Evolutionary conservation across 2,329 filamentous ascomycete species (phyloP).

Genomic region (Aspergillus sp.): DNA sequence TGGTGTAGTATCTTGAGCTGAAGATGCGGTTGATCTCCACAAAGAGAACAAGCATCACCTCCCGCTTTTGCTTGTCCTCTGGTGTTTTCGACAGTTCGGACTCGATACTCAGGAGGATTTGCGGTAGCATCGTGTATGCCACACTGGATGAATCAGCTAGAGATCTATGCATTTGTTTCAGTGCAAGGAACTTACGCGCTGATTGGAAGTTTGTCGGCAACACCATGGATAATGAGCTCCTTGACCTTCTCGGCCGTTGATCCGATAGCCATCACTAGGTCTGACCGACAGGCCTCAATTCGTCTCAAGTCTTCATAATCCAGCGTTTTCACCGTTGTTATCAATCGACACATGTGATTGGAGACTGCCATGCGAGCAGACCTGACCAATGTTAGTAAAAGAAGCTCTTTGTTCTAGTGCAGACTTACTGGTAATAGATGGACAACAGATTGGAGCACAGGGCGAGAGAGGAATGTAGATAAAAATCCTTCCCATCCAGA

Average conservation of each 20-base stretch:
- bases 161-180: background rate
- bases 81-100: constrained; percentile 10
- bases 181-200: constrained; percentile 7
- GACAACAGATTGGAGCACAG: constrained; percentile 11
- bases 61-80: constrained; percentile 14
- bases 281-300: constrained; percentile 11
- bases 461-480: constrained; percentile 12
- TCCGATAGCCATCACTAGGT: constrained; percentile 7
- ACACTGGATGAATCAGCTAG: constrained; percentile 1
- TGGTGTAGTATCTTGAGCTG: constrained; percentile 13
- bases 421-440: constrained; percentile 15
- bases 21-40: constrained; percentile 12
- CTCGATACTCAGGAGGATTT: constrained; percentile 14
- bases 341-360: constrained; percentile 11
- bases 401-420: too few species aligned
- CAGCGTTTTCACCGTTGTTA: constrained; percentile 3
- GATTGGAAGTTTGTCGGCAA: constrained; percentile 15
- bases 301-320: constrained; percentile 6
- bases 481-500: constrained; percentile 10
- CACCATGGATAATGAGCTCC: constrained; percentile 11
- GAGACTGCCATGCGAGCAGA: constrained; percentile 14
- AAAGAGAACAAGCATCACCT: constrained; percentile 15
- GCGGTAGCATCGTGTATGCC: constrained; percentile 12
- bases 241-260: constrained; percentile 14
- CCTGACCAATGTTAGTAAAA: constrained; percentile 1